Base-by-base conservation (phyloP, 352 stramenopile genomes). In the Thalassiosira mediterranea region DNA sequence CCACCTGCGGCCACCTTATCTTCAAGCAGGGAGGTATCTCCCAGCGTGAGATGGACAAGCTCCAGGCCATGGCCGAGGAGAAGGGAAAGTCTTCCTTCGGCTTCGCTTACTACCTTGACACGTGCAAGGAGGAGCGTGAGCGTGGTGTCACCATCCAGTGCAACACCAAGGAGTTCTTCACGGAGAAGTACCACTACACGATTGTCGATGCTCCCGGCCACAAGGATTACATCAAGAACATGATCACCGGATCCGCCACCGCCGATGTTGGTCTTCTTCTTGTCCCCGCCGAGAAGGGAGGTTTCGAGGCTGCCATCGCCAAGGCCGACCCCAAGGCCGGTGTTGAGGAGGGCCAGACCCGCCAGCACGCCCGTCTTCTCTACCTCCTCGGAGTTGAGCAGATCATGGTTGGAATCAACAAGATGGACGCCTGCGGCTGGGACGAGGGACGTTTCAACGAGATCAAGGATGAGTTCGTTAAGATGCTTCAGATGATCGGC, bases 361-460 rank as follows among this genome's bases (percentile, higher is more conserved):
- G 83, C 68, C 80, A 90, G 51, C 83, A 90, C 48, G 83, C 83
- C 34, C 80, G 76, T 76, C 78, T 90, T 67, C 81, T 90, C 34
- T 83, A 88, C 86, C 47, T 88, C 48, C 83, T 95, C 51, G 90
- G 90, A 67, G 90, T 94, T 78, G 82, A 95, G 56, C 88, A 95
- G 76, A 85, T 94, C 58, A 90, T 95, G 71, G 88, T 95, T 58
- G 90, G 84, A 54, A 88, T 95, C 79, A 95, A 94, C 85, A 95
- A 94, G 83, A 94, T 94, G 90, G 89, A 95, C 83, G 84, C 87
- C 62, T 93, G 87, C 81, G 68, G 82, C 66, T 94, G 87, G 83
- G 82, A 62, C 47, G 80, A 94, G 73, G 75, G 79, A 0, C 88
- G 88, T 86, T 95, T 92, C 87, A 90, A 92, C 51, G 90, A 94